Percentiles rank a stretch among this genome's conserved stretches.
Evolutionary conservation across 768 basidiomycete species (phyloP).

Genomic region (Xerocomellus intermedius): DNA sequence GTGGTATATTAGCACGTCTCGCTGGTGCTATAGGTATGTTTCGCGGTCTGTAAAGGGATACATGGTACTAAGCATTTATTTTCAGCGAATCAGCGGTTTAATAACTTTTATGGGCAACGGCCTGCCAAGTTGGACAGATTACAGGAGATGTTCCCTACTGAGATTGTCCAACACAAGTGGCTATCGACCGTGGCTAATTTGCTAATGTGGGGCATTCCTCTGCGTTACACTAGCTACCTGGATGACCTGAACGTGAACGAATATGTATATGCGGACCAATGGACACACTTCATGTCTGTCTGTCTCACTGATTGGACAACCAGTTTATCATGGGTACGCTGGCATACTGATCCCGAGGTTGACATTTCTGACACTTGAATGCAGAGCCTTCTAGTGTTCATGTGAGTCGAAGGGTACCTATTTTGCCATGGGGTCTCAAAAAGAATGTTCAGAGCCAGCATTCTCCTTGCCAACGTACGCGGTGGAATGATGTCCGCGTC

Average conservation of each 20-base stretch:
- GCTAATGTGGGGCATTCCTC: constrained; percentile 48
- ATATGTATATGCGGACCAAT: constrained; percentile 52
- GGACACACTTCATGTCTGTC: constrained; percentile 46
- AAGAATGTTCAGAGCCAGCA: constrained; percentile 36
- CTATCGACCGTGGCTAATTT: constrained; percentile 35
- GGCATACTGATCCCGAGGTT: neutral
- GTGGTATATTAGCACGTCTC: constrained; percentile 40
- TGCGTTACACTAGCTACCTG: constrained; percentile 38
- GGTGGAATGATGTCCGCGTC: constrained; percentile 24
- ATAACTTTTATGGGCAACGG: constrained; percentile 57
- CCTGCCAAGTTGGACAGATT: constrained; percentile 52
- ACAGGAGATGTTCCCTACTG: constrained; percentile 44
- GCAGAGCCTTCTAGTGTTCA: constrained; percentile 25
- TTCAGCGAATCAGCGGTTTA: constrained; percentile 49
- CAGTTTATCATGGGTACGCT: constrained; percentile 39
- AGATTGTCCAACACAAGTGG: constrained; percentile 35
- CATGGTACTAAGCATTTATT: neutral
- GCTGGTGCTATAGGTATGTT: constrained; percentile 47
- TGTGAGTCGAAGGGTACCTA: constrained; percentile 23
- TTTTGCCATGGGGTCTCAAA: constrained; percentile 16
- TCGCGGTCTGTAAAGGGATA: neutral
- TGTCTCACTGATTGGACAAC: constrained; percentile 52
- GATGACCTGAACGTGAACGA: constrained; percentile 53
- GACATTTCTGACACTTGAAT: constrained; percentile 4
- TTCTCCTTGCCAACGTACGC: constrained; percentile 31